Percentiles rank a stretch among this genome's conserved stretches.
Conservation (phyloP, 805 yeast genomes). For the Metschnikowia similis region DNA sequence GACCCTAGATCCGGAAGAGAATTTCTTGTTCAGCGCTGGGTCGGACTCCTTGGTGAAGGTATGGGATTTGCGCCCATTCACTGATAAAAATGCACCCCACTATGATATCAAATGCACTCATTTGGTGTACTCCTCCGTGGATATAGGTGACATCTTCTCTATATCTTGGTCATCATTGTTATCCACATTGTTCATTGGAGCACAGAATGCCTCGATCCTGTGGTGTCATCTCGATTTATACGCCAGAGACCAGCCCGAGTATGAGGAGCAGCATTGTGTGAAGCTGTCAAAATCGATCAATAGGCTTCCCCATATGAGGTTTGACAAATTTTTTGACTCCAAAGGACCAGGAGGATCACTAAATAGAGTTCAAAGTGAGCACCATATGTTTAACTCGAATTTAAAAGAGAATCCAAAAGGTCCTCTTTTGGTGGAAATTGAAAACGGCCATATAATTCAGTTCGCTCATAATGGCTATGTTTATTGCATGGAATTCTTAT, state of each 20-base stretch:
- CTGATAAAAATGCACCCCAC: conserved; percentile 9
- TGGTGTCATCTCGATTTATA: conserved; percentile 48
- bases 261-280: not conserved
- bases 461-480: conserved; percentile 94
- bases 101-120: conserved; percentile 39
- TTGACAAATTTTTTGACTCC: conserved; percentile 85
- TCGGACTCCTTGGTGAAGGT: conserved; percentile 85
- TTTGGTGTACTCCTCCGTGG: conserved; percentile 77
- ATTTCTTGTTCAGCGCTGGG: conserved; percentile 74
- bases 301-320: conserved; percentile 55
- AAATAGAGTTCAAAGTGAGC: conserved; percentile 27
- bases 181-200: conserved; percentile 73
- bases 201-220: conserved; percentile 85
- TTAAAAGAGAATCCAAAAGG: conserved; percentile 4
- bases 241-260: not conserved
- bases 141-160: conserved; percentile 91
- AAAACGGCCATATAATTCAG: conserved; percentile 56
- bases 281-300: conserved; percentile 13
- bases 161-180: conserved; percentile 60
- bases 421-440: conserved; percentile 56
- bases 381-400: conserved; percentile 16
- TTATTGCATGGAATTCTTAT: conserved; percentile 53
- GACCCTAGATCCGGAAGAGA: conserved; percentile 49
- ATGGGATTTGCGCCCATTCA: conserved; percentile 57
- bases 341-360: conserved; percentile 71